A percentile compares a stretch with the other conserved stretches of the same genome.
These are phyloP conservation scores for Populus tremula DNA, from an alignment of 345 rosid species.

Conservation along the genomic window DNA sequence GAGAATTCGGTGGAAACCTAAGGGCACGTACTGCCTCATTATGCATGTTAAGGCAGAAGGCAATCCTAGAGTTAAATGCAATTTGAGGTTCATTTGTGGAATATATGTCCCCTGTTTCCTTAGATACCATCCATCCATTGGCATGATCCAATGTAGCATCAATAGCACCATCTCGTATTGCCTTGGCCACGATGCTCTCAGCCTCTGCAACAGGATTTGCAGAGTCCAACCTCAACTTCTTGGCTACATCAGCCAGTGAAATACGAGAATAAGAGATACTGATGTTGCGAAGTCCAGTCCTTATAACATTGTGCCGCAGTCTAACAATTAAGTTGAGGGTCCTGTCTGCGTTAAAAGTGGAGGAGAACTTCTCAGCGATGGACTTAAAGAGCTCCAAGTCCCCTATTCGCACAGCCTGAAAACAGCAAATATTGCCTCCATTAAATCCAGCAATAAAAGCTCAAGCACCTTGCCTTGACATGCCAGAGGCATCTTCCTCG, in stretches of 20 bases:
- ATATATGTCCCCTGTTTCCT: conserved; percentile 84
- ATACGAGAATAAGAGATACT: conserved; percentile 75
- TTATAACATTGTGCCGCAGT: conserved; percentile 74
- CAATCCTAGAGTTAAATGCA: conserved; percentile 81
- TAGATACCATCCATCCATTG: conserved; percentile 71
- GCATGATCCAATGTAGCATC: conserved; percentile 78
- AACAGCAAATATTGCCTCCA: not conserved
- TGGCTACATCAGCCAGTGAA: conserved; percentile 64
- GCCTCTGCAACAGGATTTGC: conserved; percentile 69
- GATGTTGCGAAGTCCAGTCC: conserved; percentile 75
- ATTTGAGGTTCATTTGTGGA: conserved; percentile 87
- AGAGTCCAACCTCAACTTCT: conserved; percentile 58
- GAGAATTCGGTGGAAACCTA: conserved; percentile 69
- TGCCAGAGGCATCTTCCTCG: not conserved
- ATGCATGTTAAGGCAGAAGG: conserved; percentile 85
- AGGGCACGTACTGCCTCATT: conserved; percentile 81
- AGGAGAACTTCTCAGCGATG: conserved; percentile 66
- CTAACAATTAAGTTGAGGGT: conserved; percentile 69
- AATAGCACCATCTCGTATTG: conserved; percentile 81
- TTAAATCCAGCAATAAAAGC: not conserved
- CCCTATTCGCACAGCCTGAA: conserved; percentile 82
- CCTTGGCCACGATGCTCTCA: conserved; percentile 80
- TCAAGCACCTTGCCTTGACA: conserved; percentile 3
- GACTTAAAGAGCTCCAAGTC: conserved; percentile 79
- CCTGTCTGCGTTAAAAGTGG: conserved; percentile 57